Conservation (phyloP, 768 basidiomycete genomes). For the Collybiopsis confluens region DNA sequence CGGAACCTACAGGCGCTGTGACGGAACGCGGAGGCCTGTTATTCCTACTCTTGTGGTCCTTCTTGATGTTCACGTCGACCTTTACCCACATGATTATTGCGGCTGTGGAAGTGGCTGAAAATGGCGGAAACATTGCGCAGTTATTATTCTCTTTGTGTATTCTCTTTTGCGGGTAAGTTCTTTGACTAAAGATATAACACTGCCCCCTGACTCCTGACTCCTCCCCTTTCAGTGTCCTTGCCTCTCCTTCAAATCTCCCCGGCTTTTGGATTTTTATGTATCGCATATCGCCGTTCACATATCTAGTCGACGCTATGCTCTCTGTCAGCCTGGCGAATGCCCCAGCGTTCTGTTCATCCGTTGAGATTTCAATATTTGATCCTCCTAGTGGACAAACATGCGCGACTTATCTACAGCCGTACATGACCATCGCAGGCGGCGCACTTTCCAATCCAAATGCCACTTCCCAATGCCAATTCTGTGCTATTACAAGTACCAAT, state of each 20-base stretch:
- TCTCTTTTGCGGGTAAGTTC: slow-evolving; percentile 35
- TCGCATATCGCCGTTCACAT: slow-evolving; percentile 45
- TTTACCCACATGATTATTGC: slow-evolving; percentile 32
- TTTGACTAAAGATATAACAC: too few species aligned
- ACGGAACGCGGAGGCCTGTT: slow-evolving; percentile 33
- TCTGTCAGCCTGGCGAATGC: slow-evolving; percentile 46
- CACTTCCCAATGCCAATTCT: slow-evolving; percentile 49
- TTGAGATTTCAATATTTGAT: slow-evolving; percentile 58
- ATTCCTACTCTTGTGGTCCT: slow-evolving; percentile 30
- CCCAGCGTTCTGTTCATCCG: slow-evolving; percentile 48
- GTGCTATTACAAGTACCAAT: slow-evolving; percentile 49
- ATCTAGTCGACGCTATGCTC: slow-evolving; percentile 46
- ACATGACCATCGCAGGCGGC: slow-evolving; percentile 49
- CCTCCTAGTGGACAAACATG: slow-evolving; percentile 62
- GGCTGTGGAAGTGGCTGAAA: slow-evolving; percentile 29
- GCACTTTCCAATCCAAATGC: slow-evolving; percentile 54
- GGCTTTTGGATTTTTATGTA: slow-evolving; percentile 39
- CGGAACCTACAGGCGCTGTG: slow-evolving; percentile 26
- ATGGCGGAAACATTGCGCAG: slow-evolving; percentile 35
- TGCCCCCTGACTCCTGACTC: too few species aligned
- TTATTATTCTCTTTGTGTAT: slow-evolving; percentile 35
- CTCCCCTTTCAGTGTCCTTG: slow-evolving; percentile 30
- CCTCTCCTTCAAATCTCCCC: slow-evolving; percentile 18
- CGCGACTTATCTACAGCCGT: slow-evolving; percentile 42
- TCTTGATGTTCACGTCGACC: slow-evolving; percentile 34